phyloP scores from a whole-genome alignment of 495 filamentous ascomycete species.

The Hypoxylon rickii region DNA sequence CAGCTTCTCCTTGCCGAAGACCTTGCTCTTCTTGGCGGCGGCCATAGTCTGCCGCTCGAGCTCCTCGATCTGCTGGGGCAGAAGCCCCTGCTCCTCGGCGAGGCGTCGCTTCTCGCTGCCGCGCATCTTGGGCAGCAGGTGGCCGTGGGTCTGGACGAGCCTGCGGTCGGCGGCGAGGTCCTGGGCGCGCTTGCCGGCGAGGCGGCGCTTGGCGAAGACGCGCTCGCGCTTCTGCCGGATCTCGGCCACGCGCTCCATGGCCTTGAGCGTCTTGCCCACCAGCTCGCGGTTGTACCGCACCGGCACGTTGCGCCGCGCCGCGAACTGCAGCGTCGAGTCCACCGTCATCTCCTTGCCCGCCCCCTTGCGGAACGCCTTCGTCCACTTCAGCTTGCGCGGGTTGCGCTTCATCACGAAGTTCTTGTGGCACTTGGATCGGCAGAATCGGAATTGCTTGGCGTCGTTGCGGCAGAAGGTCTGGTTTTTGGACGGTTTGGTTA shows the following conservation, averaged over 20 bases:
- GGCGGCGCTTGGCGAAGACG: conserved; percentile 87
- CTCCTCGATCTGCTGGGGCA: conserved; percentile 60
- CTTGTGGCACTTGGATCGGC: conserved; percentile 85
- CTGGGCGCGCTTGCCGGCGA: conserved; percentile 84
- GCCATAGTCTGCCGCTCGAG: conserved; percentile 49
- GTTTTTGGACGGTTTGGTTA: neutral
- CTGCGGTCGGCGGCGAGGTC: conserved; percentile 79
- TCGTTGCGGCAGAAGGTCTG: conserved; percentile 54
- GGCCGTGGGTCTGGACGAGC: conserved; percentile 88
- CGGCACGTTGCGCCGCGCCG: conserved; percentile 89
- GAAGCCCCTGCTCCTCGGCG: conserved; percentile 51
- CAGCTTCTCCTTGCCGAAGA: conserved; percentile 63
- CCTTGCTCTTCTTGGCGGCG: too few relatives aligned
- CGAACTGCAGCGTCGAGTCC: conserved; percentile 90
- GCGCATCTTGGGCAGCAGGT: conserved; percentile 72
- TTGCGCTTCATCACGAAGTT: conserved; percentile 99
- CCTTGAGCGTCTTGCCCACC: conserved; percentile 80
- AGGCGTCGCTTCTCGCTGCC: conserved; percentile 58
- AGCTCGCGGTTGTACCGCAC: conserved; percentile 93
- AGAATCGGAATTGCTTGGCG: conserved; percentile 33
- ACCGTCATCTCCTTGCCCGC: conserved; percentile 72
- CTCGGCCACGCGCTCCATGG: conserved; percentile 90
- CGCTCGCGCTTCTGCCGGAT: conserved; percentile 82
- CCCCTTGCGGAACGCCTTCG: conserved; percentile 45
- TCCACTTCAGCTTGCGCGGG: conserved; percentile 81